Evolutionary conservation across 106 monocot species (phyloP).

Genomic region (Platanthera zijinensis): DNA sequence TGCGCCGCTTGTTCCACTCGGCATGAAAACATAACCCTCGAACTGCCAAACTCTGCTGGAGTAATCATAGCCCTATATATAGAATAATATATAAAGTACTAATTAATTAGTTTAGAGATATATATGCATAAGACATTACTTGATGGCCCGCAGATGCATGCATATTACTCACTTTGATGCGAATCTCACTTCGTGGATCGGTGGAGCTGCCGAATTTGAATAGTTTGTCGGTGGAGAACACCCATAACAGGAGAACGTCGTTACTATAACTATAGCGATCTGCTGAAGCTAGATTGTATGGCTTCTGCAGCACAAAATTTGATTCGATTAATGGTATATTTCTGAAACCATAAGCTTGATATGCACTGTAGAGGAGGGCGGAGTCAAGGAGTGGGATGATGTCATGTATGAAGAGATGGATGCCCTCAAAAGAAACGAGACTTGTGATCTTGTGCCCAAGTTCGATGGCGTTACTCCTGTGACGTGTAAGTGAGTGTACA

Average conservation of each 20-base stretch:
- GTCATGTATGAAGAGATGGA: no score
- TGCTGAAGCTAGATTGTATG: slow-evolving; percentile 15
- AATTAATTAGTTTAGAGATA: no score
- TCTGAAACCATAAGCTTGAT: slow-evolving; percentile 23
- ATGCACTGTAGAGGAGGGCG: background rate
- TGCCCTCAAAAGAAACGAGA: no score
- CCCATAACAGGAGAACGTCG: slow-evolving; percentile 28
- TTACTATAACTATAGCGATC: slow-evolving; percentile 16
- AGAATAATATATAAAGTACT: no score
- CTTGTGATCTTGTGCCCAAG: no score
- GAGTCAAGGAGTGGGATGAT: no score
- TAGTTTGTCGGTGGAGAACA: slow-evolving; percentile 28
- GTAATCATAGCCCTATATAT: slow-evolving; percentile 5
- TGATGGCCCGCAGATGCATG: no score
- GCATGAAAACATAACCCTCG: slow-evolving; percentile 9
- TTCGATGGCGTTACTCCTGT: no score
- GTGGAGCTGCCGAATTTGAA: slow-evolving; percentile 2
- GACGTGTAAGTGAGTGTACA: no score
- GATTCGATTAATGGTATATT: slow-evolving; percentile 4
- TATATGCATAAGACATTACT: no score
- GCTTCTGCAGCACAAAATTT: slow-evolving; percentile 20
- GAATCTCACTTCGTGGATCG: slow-evolving; percentile 34
- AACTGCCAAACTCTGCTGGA: background rate
- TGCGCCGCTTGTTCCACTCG: slow-evolving; percentile 2
- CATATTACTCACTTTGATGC: slow-evolving; percentile 6